Evolutionary conservation across 1,284 basidiomycete genomes (phyloP).

Genomic region (Limonomyces culmigenus): DNA sequence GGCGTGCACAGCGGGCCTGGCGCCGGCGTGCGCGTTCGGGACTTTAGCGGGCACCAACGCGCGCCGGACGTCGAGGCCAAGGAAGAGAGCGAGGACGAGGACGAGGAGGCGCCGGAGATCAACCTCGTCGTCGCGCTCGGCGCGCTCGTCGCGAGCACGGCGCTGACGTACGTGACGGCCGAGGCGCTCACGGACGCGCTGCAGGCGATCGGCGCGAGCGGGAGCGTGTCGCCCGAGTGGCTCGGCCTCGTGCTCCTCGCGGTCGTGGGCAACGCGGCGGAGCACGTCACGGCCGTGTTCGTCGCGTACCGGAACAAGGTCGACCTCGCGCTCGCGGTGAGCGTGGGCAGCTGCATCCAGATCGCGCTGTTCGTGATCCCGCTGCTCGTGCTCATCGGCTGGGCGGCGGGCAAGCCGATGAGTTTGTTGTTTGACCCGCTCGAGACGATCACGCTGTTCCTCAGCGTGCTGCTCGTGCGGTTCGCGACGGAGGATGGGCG

Average conservation of each 20-base stretch:
- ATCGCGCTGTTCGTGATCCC: constrained; percentile 53
- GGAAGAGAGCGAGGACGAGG: constrained; percentile 3
- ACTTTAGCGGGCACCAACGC: background rate
- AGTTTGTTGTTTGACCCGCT: constrained; percentile 26
- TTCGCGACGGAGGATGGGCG: constrained; percentile 47
- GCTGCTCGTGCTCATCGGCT: constrained; percentile 29
- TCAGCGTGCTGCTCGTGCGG: constrained; percentile 43
- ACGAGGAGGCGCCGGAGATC: constrained; percentile 23
- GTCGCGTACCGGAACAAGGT: constrained; percentile 43
- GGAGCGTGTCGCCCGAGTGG: constrained; percentile 35
- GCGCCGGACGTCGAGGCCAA: background rate
- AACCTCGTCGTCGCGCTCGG: constrained; percentile 24
- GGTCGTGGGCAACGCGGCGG: constrained; percentile 47
- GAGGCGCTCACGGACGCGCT: constrained; percentile 40
- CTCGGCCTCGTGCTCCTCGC: constrained; percentile 54
- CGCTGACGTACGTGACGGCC: constrained; percentile 35
- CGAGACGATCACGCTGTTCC: constrained; percentile 23
- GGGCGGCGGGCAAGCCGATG: constrained; percentile 30
- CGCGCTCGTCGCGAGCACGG: constrained; percentile 22
- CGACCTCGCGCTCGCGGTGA: constrained; percentile 38
- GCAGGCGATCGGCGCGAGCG: constrained; percentile 24
- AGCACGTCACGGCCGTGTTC: constrained; percentile 49
- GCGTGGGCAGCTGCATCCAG: constrained; percentile 52
- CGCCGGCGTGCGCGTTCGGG: background rate
- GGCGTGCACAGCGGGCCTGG: no score